Evolutionary conservation across 2,329 filamentous ascomycete genomes (phyloP).

Genomic region (Microdochium trichocladiopsis): DNA sequence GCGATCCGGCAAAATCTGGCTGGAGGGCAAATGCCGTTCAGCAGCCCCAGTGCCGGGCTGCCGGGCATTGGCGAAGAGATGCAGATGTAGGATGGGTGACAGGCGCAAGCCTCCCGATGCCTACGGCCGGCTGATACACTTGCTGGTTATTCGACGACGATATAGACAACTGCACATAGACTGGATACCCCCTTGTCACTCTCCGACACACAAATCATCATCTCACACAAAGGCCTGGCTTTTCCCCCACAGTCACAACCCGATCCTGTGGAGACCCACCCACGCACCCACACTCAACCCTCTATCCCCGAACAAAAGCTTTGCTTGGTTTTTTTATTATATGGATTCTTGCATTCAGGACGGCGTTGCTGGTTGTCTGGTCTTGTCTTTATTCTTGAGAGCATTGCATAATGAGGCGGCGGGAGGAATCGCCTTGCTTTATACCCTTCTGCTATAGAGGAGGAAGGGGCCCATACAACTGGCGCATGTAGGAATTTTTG

Average conservation of each 20-base stretch:
- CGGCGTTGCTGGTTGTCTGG: background rate
- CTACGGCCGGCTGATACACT: background rate
- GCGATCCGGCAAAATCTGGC: constrained; percentile 29
- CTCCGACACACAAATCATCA: background rate
- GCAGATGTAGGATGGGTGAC: constrained; percentile 22
- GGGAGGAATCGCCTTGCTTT: background rate
- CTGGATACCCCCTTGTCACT: constrained; percentile 5
- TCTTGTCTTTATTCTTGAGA: background rate
- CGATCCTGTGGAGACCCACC: too few relatives aligned
- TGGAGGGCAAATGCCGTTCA: constrained; percentile 19
- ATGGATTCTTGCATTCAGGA: background rate
- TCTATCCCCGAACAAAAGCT: background rate
- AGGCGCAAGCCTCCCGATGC: background rate
- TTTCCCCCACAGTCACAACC: too few relatives aligned
- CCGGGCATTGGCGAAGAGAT: constrained; percentile 48
- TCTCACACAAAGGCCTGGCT: too few relatives aligned
- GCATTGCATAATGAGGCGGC: background rate
- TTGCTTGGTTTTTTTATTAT: background rate
- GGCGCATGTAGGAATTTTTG: too few relatives aligned
- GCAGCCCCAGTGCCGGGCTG: constrained; percentile 30
- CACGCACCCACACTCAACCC: background rate
- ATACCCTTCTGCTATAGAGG: background rate
- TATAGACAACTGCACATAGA: constrained; percentile 8
- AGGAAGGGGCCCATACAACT: too few relatives aligned
- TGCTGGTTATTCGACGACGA: background rate